These are phyloP conservation scores for Gracilaria caudata DNA, from an alignment of 23 red algal genomes.

Conservation along the genomic window DNA sequence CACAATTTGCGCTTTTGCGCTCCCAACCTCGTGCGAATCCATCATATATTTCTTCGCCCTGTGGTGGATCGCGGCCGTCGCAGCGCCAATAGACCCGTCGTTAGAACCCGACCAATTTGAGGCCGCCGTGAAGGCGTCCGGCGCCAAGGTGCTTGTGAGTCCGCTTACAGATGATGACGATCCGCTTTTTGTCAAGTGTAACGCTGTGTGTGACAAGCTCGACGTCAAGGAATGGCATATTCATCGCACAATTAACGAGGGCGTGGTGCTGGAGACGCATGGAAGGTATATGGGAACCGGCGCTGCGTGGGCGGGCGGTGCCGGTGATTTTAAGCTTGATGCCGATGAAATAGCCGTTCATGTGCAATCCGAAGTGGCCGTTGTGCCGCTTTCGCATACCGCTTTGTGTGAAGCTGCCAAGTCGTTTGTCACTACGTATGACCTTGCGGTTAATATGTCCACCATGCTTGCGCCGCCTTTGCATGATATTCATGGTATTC, in stretches of 20 bases:
- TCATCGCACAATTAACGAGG: slow-evolving; percentile 76
- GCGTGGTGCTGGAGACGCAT: slow-evolving; percentile 73
- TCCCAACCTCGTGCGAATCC: slow-evolving; percentile 68
- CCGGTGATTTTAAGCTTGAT: slow-evolving; percentile 78
- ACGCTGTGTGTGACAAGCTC: slow-evolving; percentile 23
- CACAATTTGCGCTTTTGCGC: slow-evolving; percentile 75
- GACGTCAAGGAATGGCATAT: slow-evolving; percentile 66
- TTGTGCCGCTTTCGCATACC: slow-evolving; percentile 67
- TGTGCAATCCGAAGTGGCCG: slow-evolving; percentile 31
- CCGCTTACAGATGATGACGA: slow-evolving; percentile 48
- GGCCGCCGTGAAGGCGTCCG: slow-evolving; percentile 27
- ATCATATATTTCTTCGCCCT: slow-evolving; percentile 86
- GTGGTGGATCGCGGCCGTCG: slow-evolving; percentile 81
- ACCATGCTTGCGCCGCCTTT: slow-evolving; percentile 73
- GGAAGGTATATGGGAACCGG: slow-evolving; percentile 41
- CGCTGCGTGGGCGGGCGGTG: slow-evolving; percentile 76
- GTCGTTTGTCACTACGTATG: slow-evolving; percentile 66
- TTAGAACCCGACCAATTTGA: slow-evolving; percentile 54
- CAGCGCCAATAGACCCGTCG: slow-evolving; percentile 72
- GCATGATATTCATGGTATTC: slow-evolving; percentile 72
- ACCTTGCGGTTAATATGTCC: slow-evolving; percentile 50
- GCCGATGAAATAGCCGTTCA: slow-evolving; percentile 75
- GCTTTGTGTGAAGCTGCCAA: slow-evolving; percentile 72
- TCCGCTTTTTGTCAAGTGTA: slow-evolving; percentile 41
- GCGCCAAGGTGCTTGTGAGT: slow-evolving; percentile 64